phyloP scores from a whole-genome alignment of 495 filamentous ascomycete genomes.

The Saxophila tyrrhenica region DNA sequence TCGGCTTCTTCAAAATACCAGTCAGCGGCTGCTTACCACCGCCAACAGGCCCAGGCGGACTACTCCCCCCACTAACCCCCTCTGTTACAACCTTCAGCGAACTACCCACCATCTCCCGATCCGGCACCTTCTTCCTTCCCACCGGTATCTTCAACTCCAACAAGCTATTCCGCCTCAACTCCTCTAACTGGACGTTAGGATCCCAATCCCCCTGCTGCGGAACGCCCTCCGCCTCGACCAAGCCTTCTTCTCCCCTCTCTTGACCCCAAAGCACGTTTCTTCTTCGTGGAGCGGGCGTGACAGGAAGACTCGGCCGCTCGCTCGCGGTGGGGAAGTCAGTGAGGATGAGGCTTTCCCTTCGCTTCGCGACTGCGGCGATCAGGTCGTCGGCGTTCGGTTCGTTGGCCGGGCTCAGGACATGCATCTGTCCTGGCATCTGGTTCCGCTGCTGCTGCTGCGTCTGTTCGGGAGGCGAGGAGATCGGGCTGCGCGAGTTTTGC shows the following conservation, averaged over 20 bases:
- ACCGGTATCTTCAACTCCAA: slow-evolving; percentile 14
- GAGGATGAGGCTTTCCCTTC: slow-evolving; percentile 47
- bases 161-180: slow-evolving; percentile 41
- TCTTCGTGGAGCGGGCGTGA: slow-evolving; percentile 71
- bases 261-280: slow-evolving; percentile 42
- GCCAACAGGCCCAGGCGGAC: neutral
- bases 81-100: neutral
- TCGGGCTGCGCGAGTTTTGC: neutral
- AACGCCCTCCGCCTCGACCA: slow-evolving; percentile 68
- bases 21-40: no score
- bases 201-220: slow-evolving; percentile 81
- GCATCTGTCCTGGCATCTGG: slow-evolving; percentile 2
- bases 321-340: slow-evolving; percentile 78
- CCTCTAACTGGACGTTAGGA: slow-evolving; percentile 55
- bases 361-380: slow-evolving; percentile 15
- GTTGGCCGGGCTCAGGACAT: slow-evolving; percentile 13
- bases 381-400: slow-evolving; percentile 18
- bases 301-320: slow-evolving; percentile 80
- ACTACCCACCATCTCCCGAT: neutral
- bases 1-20: neutral
- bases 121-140: neutral
- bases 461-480: neutral
- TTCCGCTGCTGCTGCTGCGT: neutral
- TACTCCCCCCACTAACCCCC: neutral
- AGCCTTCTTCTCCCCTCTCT: slow-evolving; percentile 40